Conservation (phyloP, 2,329 filamentous ascomycete genomes). For the Septoria linicola region DNA sequence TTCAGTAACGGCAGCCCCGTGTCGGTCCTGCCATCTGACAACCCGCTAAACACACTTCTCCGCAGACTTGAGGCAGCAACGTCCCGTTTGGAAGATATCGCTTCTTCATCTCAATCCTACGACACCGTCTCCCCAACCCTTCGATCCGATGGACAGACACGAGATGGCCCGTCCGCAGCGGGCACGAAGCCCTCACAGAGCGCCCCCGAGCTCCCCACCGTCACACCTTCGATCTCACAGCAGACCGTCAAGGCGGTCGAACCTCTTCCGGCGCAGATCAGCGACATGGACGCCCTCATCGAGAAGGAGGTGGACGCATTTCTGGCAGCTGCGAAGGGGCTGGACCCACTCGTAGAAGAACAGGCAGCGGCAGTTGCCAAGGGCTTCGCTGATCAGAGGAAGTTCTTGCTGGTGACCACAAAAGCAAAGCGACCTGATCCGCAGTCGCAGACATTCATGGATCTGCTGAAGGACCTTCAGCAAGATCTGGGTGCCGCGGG, state of each 20-base stretch:
- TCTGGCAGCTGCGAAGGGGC: slow-evolving; percentile 70
- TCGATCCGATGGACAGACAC: slow-evolving; percentile 15
- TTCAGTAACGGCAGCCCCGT: slow-evolving; percentile 22
- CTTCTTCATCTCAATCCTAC: slow-evolving; percentile 63
- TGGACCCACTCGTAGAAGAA: slow-evolving; percentile 64
- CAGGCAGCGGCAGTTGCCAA: slow-evolving; percentile 66
- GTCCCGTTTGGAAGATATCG: slow-evolving; percentile 93
- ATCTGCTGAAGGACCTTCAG: slow-evolving; percentile 83
- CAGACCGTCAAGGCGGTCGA: slow-evolving; percentile 38
- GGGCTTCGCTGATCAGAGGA: slow-evolving; percentile 81
- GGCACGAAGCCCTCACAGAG: slow-evolving; percentile 36
- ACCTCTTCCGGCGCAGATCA: slow-evolving; percentile 70
- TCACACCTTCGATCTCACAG: slow-evolving; percentile 29
- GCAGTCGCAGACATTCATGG: slow-evolving; percentile 66
- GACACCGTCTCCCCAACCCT: slow-evolving; percentile 44
- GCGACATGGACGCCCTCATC: slow-evolving; percentile 83
- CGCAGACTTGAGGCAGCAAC: slow-evolving; percentile 93
- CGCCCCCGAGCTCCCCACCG: slow-evolving; percentile 30
- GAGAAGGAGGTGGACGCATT: slow-evolving; percentile 72
- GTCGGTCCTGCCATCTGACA: slow-evolving; percentile 32
- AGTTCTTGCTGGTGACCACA: slow-evolving; percentile 81
- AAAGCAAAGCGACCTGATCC: slow-evolving; percentile 90
- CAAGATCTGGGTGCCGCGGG: slow-evolving; percentile 75
- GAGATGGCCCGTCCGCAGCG: slow-evolving; percentile 19
- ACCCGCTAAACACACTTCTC: slow-evolving; percentile 51